Evolutionary conservation across 306 rosid genomes (phyloP).

Genomic region (Cucurbita moschata): DNA sequence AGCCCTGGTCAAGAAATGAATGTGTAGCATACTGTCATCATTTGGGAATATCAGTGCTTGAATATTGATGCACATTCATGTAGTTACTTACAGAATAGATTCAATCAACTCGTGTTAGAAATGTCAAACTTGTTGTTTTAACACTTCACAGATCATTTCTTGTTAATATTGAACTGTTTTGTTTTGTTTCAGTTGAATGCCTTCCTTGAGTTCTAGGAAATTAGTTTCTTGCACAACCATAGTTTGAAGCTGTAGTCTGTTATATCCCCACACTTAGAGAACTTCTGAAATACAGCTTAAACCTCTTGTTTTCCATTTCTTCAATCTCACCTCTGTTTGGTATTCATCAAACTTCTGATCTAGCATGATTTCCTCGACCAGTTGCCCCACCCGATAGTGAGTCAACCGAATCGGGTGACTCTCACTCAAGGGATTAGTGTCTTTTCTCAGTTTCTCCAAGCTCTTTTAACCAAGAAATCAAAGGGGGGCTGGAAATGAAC

Average conservation of each 20-base stretch:
- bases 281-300: background rate
- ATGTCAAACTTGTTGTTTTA: background rate
- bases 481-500: background rate
- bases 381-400: background rate
- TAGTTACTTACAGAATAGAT: background rate
- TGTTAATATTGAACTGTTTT: background rate
- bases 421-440: too few species aligned
- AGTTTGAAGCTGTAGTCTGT: background rate
- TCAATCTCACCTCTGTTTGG: background rate
- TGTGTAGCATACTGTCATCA: background rate
- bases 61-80: conserved; percentile 3
- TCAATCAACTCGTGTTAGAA: background rate
- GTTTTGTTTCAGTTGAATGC: background rate
- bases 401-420: background rate
- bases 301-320: background rate
- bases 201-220: background rate
- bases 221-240: background rate
- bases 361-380: background rate
- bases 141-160: background rate
- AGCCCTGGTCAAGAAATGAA: background rate
- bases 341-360: background rate
- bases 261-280: background rate
- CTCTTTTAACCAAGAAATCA: background rate
- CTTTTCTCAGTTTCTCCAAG: background rate
- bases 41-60: background rate